Evolutionary conservation across 345 rosid genomes (phyloP), one percentile per base, ranked within the genome.

Genomic region (Sisymbrium irio): DNA sequence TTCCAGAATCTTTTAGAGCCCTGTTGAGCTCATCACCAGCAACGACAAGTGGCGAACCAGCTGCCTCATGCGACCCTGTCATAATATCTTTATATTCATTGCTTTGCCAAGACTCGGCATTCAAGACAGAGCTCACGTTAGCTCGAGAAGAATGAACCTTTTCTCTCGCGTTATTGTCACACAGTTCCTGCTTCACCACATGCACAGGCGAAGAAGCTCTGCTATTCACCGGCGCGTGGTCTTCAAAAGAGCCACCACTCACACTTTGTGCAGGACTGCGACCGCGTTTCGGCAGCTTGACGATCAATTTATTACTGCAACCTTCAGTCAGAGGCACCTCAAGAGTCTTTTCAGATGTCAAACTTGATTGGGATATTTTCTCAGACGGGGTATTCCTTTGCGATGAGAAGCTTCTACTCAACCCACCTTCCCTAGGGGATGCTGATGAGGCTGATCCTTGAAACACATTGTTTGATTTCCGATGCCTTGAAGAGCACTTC

Each of bases 271-370:
- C 25, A 22, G 25, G 25, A 22, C 25, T 22, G 3, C 25, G 25
- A 22, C 25, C 92, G 54, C 83, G 83, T 68, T 82, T 91, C 20
- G 97, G 83, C 39, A 92, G 79, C 83, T 86, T 95, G 42, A 92
- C 96, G 49, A 87, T 84, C 68, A 95, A 61, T 41, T 83, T 88
- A 67, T 87, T 89, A 74, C 82, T 83, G 71, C 80, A 85, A 40
- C 83, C 89, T 66, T 89, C 96, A 30, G 63, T 62, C 30, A 78
- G 20, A 44, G 86, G 87, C 8, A 77, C 83, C 49, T 89, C 96
- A 47, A 19, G 64, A 11, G 72, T 79, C 73, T 85, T 91, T 66
- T 88, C 97, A 69, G 82, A 32, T 15, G 82, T 69, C 75, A 78
- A 33, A 82, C 70, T 82, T 19, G 86, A 79, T 42, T 76, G 89